Percentiles rank a stretch among this genome's conserved stretches.
These are phyloP conservation scores for Atractiella rhizophila DNA, from an alignment of 768 basidiomycete genomes.

Conservation along the genomic window DNA sequence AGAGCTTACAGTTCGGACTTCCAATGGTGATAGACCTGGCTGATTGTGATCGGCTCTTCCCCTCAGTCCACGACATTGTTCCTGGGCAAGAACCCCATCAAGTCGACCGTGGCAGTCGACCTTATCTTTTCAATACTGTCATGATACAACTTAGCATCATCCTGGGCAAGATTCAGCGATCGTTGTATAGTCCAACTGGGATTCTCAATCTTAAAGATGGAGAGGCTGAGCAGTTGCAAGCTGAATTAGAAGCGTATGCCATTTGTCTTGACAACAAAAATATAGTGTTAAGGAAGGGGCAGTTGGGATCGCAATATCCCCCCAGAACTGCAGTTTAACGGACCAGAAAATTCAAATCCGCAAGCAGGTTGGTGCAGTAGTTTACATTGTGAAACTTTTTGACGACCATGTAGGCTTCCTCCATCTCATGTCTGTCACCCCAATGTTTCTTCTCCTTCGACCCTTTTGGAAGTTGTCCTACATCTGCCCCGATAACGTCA, in stretches of 20 bases:
- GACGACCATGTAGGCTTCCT: conserved; percentile 37
- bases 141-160: conserved; percentile 75
- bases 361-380: conserved; percentile 30
- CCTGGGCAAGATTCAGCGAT: conserved; percentile 71
- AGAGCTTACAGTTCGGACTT: conserved; percentile 43
- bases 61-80: conserved; percentile 48
- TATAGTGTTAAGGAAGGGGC: conserved; percentile 24
- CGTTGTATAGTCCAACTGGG: conserved; percentile 67
- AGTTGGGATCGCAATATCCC: conserved; percentile 58
- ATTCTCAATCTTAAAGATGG: conserved; percentile 62
- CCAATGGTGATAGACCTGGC: conserved; percentile 89
- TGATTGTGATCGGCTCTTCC: conserved; percentile 84
- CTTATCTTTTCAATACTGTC: conserved; percentile 47
- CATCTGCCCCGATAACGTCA: conserved; percentile 35
- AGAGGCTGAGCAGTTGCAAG: conserved; percentile 30
- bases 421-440: conserved; percentile 63
- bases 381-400: not conserved
- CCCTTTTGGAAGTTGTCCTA: conserved; percentile 97
- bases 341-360: conserved; percentile 37
- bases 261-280: not conserved
- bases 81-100: conserved; percentile 29
- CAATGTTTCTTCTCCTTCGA: conserved; percentile 91
- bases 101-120: conserved; percentile 21
- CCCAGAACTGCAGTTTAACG: conserved; percentile 48
- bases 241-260: conserved; percentile 19